phyloP scores from a whole-genome alignment of 2,329 filamentous ascomycete genomes.

The Chrysosporium keratinophilum region DNA sequence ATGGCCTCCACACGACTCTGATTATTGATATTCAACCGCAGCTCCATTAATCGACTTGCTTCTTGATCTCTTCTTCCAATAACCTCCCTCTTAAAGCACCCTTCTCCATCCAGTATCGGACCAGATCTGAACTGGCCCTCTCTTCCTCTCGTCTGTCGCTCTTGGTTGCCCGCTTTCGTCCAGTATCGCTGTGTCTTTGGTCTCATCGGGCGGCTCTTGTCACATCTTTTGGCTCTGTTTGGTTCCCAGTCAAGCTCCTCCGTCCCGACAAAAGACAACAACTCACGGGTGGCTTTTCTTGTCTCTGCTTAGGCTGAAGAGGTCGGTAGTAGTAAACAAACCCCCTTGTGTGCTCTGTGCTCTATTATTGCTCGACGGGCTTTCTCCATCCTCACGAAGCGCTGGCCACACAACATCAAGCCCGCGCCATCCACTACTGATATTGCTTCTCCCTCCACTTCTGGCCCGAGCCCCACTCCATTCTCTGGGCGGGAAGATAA shows the following conservation, averaged over 20 bases:
- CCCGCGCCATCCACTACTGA: neutral
- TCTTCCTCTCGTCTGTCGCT: neutral
- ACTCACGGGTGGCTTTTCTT: neutral
- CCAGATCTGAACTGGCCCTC: neutral
- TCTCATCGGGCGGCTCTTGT: neutral
- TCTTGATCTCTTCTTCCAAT: neutral
- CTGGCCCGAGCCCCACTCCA: neutral
- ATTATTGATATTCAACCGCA: neutral
- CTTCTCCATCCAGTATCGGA: neutral
- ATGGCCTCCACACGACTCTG: conserved; percentile 5
- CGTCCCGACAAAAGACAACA: neutral
- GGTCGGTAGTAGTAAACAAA: no score
- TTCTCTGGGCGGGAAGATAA: neutral
- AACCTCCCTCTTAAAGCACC: neutral
- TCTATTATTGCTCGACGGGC: neutral
- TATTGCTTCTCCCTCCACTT: neutral
- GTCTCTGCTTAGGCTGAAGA: neutral
- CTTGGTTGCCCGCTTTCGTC: neutral
- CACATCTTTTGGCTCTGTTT: neutral
- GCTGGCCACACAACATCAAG: neutral
- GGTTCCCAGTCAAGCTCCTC: neutral
- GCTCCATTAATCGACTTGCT: neutral
- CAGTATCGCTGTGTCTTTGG: neutral
- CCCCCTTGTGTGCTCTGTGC: no score
- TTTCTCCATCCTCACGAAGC: neutral